phyloP scores from a whole-genome alignment of 2,329 filamentous ascomycete species.

The Monosporascus ibericus region DNA sequence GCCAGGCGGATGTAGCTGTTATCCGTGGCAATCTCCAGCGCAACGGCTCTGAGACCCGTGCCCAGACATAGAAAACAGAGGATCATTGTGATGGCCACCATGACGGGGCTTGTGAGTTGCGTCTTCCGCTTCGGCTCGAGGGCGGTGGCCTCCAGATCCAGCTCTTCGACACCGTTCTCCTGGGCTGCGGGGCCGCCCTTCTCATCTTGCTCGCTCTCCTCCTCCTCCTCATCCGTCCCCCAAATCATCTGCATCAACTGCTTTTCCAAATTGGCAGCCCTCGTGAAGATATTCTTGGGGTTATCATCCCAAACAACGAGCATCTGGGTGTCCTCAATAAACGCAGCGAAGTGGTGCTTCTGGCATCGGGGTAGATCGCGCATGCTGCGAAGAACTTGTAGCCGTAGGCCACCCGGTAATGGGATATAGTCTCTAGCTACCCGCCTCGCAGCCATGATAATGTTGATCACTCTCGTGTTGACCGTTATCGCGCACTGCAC shows the following conservation, averaged over 20 bases:
- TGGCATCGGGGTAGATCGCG: constrained; percentile 51
- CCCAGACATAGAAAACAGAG: constrained; percentile 49
- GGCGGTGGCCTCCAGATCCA: constrained; percentile 33
- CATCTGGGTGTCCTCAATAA: constrained; percentile 51
- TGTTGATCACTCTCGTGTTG: constrained; percentile 57
- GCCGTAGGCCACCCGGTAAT: constrained; percentile 48
- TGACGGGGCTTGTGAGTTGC: constrained; percentile 48
- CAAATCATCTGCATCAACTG: constrained; percentile 55
- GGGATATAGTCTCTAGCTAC: constrained; percentile 50
- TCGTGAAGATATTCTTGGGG: constrained; percentile 46
- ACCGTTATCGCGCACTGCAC: constrained; percentile 61
- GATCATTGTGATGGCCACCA: constrained; percentile 45
- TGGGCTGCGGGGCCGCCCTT: constrained; percentile 9
- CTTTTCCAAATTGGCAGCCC: constrained; percentile 45
- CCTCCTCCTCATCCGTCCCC: constrained; percentile 35
- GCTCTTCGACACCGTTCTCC: constrained; percentile 35
- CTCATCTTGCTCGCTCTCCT: constrained; percentile 32
- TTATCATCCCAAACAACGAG: constrained; percentile 62
- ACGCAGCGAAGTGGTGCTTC: constrained; percentile 61
- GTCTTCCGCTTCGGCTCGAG: constrained; percentile 38
- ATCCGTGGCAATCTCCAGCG: constrained; percentile 48
- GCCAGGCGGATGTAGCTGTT: constrained; percentile 46
- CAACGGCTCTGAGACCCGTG: constrained; percentile 48
- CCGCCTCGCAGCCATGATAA: constrained; percentile 43
- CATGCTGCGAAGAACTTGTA: constrained; percentile 57